phyloP scores from a whole-genome alignment of 2,329 filamentous ascomycete genomes.

The Ampelomyces quisqualis region DNA sequence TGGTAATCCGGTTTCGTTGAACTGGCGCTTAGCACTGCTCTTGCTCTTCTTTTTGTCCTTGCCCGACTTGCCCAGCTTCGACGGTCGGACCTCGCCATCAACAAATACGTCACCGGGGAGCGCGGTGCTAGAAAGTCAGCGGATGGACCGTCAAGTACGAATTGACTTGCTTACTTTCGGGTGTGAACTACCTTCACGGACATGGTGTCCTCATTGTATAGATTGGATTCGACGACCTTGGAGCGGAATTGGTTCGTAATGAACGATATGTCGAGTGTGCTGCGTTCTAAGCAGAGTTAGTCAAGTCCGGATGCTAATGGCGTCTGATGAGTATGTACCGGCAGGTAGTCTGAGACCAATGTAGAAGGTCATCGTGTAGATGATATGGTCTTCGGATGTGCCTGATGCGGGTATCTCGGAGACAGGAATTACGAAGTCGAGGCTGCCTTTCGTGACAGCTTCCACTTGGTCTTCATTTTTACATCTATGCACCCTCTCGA shows the following conservation, averaged over 20 bases:
- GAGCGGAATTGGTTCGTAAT: slow-evolving; percentile 85
- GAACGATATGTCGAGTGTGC: slow-evolving; percentile 73
- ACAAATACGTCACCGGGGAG: slow-evolving; percentile 89
- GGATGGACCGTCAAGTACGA: background rate
- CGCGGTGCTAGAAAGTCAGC: slow-evolving; percentile 63
- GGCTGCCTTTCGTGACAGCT: slow-evolving; percentile 61
- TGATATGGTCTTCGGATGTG: slow-evolving; percentile 48
- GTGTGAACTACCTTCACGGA: slow-evolving; percentile 80
- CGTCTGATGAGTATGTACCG: too few species aligned
- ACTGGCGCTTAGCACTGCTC: slow-evolving; percentile 45
- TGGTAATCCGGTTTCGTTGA: slow-evolving; percentile 49
- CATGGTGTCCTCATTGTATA: slow-evolving; percentile 73
- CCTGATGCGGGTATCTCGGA: slow-evolving; percentile 50
- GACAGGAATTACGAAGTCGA: slow-evolving; percentile 59
- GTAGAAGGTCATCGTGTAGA: slow-evolving; percentile 93
- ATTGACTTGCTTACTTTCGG: slow-evolving; percentile 67
- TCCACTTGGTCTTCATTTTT: slow-evolving; percentile 62
- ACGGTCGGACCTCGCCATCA: slow-evolving; percentile 63
- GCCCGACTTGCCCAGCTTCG: slow-evolving; percentile 49
- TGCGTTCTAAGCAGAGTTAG: slow-evolving; percentile 49
- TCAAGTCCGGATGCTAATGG: background rate
- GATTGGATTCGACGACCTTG: slow-evolving; percentile 73
- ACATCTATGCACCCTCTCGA: slow-evolving; percentile 77
- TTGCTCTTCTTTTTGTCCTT: slow-evolving; percentile 45
- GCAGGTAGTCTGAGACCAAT: slow-evolving; percentile 80